Conservation (phyloP, 169 alveolate species). For the Plasmodium gonderi region DNA sequence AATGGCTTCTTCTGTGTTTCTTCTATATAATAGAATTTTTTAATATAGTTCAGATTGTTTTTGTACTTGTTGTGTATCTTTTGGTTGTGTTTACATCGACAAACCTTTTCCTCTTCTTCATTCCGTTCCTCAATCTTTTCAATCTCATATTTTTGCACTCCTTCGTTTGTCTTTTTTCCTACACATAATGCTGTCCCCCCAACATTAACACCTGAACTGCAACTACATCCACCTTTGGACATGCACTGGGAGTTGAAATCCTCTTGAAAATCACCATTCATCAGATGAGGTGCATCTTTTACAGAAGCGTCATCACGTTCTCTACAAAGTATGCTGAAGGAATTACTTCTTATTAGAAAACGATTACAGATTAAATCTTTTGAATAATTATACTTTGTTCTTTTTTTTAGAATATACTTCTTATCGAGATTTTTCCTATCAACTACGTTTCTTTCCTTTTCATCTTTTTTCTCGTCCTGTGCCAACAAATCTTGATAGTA, state of each 20-base stretch:
- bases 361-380: background rate
- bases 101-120: background rate
- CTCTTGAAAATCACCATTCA: too few species aligned
- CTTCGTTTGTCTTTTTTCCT: background rate
- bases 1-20: slow-evolving; percentile 64
- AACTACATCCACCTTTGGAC: too few species aligned
- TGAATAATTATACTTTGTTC: too few species aligned
- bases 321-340: background rate
- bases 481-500: background rate
- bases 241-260: too few species aligned
- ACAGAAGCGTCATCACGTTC: background rate
- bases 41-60: slow-evolving; percentile 51
- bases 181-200: too few species aligned
- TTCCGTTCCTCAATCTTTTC: background rate
- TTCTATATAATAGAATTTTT: slow-evolving; percentile 32
- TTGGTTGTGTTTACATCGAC: background rate
- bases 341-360: background rate
- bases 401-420: background rate
- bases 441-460: background rate
- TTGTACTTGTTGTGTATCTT: slow-evolving; percentile 53
- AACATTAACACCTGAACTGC: too few species aligned
- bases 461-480: background rate
- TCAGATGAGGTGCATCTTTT: too few species aligned
- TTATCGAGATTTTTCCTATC: background rate
- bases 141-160: background rate